Percentiles rank a stretch among this genome's conserved stretches.
phyloP scores from a whole-genome alignment of 805 yeast genomes.

The Torulaspora maleeae region DNA sequence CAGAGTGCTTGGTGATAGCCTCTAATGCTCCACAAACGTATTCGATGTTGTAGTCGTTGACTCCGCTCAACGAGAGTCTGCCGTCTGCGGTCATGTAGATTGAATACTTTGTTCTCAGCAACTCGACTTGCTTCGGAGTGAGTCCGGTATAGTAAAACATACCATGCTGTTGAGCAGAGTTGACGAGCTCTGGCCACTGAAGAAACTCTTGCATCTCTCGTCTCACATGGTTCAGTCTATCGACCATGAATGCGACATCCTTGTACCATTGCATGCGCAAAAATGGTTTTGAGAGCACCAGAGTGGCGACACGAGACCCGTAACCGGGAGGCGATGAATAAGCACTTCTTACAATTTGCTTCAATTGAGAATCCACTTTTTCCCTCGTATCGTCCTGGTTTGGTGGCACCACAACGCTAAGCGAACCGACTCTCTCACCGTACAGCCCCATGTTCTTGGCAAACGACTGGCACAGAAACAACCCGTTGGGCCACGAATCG shows the following conservation, averaged over 20 bases:
- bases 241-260: slow-evolving; percentile 75
- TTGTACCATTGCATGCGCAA: slow-evolving; percentile 70
- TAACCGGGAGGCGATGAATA: slow-evolving; percentile 94
- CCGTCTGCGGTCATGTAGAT: slow-evolving; percentile 89
- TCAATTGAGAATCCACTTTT: slow-evolving; percentile 70
- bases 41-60: slow-evolving; percentile 74
- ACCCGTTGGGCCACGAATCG: slow-evolving; percentile 46
- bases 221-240: slow-evolving; percentile 73
- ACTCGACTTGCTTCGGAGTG: slow-evolving; percentile 60
- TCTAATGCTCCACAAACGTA: slow-evolving; percentile 35
- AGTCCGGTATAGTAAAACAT: slow-evolving; percentile 95
- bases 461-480: slow-evolving; percentile 78
- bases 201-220: slow-evolving; percentile 54
- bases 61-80: slow-evolving; percentile 85
- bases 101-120: slow-evolving; percentile 63
- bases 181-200: slow-evolving; percentile 80
- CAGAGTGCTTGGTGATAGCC: slow-evolving; percentile 3
- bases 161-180: slow-evolving; percentile 65
- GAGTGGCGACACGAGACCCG: slow-evolving; percentile 85
- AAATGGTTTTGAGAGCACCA: slow-evolving; percentile 56
- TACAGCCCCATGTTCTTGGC: slow-evolving; percentile 92
- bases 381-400: slow-evolving; percentile 47
- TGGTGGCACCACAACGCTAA: slow-evolving; percentile 54
- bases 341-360: slow-evolving; percentile 76
- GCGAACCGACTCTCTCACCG: slow-evolving; percentile 89